Base-by-base conservation (phyloP, 1,139 yeast species). In the Candida labiduridarum region DNA sequence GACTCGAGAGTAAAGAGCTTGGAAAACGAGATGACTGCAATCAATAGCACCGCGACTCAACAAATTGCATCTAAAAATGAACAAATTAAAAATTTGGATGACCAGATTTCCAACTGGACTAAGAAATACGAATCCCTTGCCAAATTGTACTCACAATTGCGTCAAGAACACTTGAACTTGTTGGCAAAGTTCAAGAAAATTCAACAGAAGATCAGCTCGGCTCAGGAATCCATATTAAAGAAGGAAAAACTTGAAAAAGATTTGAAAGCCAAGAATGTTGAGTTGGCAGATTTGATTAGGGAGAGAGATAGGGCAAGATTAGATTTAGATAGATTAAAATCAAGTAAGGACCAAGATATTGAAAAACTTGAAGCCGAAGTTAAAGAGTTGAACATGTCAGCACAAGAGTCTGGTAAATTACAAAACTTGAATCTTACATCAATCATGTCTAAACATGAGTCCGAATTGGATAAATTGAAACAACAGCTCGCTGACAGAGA, bases 221-320 rank as follows among this genome's bases (percentile, higher is more conserved):
- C 97, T 8, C 96, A 90, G 65, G 97, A 91, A 67, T 89, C 96
- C 0, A 84, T 91, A 55, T 87, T 87, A 59, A 87, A 85, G 68
- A 85, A 92, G 58, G 97, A 91, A 62, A 84, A 83, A 62, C 72
- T 89, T 40, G 97, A 91, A 67, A 84, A 88, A 55, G 97, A 90
- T 54, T 72, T 90, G 66, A 89, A 89, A 65, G 80, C 94, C 14
- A 91, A 91, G 70, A 91, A 89, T 63, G 78, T 90, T 48, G 97
- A 91, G 66, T 77, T 91, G 57, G 96, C 96, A 1, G 96, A 90
- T 61, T 78, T 91, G 61, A 90, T 90, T 53, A 81, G 96, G 55
- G 97, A 91, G 64, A 83, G 97, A 55, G 97, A 91, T 63, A 79
- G 96, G 52, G 96, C 96, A 0, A 80, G 95, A 63, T 76, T 89